Evolutionary conservation across 1,284 basidiomycete species (phyloP), one percentile per base, ranked within the genome.

Genomic region (Cystobasidiaceae sp.): DNA sequence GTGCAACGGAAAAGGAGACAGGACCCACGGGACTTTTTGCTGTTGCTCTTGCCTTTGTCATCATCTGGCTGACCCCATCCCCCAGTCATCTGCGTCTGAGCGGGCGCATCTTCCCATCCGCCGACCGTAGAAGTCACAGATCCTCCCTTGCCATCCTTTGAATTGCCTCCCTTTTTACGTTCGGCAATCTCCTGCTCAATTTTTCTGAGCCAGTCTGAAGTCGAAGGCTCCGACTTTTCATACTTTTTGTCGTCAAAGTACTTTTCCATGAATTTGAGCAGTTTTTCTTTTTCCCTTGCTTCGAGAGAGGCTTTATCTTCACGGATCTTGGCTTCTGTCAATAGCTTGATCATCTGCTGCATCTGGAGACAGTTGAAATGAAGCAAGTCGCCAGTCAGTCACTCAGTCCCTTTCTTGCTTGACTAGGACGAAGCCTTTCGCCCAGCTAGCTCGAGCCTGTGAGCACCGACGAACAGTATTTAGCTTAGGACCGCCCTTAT

Each of bases 401-500:
- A 13, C 49, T 27, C 9, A 30, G 23, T 21, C 13, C 13, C 11
- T 30, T 23, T 11, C n/a, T n/a, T n/a, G n/a, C n/a, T n/a, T n/a
- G n/a, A n/a, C n/a, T n/a, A n/a, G n/a, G n/a, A n/a, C n/a, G n/a
- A n/a, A n/a, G n/a, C n/a, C n/a, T n/a, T n/a, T n/a, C n/a, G n/a
- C n/a, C n/a, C n/a, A n/a, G n/a, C n/a, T n/a, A n/a, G n/a, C n/a
- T n/a, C n/a, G n/a, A n/a, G n/a, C n/a, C n/a, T n/a, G n/a, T n/a
- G n/a, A n/a, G n/a, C n/a, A n/a, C n/a, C n/a, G n/a, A 56, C 61
- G 13, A 21, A 64, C 61, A 15, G 39, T 28, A 28, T 39, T 54
- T 2, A 64, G 61, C 13, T 64, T 64, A 21, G 55, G 51, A 21
- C 52, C 43, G 15, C 61, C 52, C 28, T 64, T 64, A 4, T 44